Conservation (phyloP, 2,329 filamentous ascomycete genomes). For the Colletotrichum nymphaeae region DNA sequence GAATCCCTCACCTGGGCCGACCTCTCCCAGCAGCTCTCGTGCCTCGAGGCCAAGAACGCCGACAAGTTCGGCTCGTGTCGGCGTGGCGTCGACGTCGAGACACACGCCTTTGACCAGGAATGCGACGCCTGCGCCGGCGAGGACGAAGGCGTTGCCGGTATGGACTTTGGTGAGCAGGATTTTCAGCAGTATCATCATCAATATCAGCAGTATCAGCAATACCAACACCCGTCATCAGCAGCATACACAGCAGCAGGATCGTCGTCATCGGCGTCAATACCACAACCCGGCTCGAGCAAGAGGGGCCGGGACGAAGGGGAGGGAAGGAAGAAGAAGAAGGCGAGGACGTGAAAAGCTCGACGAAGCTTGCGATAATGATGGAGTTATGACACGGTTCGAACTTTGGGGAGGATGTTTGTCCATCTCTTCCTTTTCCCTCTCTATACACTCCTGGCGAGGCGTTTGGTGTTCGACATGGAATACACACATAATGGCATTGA, state of each 20-base stretch:
- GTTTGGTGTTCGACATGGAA: conserved; percentile 9
- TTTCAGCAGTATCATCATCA: conserved; percentile 8
- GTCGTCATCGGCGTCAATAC: background rate
- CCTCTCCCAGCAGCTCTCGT: conserved; percentile 58
- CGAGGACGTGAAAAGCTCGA: conserved; percentile 19
- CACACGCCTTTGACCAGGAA: conserved; percentile 60
- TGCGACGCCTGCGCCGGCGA: conserved; percentile 56
- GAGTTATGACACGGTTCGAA: background rate
- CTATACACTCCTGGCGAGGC: conserved; percentile 13
- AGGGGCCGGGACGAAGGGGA: conserved; percentile 16
- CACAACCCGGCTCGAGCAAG: conserved; percentile 1
- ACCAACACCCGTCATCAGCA: background rate
- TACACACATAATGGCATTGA: background rate
- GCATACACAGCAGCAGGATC: background rate
- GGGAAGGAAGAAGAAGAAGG: conserved; percentile 18
- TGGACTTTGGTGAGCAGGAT: conserved; percentile 45
- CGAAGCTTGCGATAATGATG: background rate
- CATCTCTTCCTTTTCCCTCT: background rate
- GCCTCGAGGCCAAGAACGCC: conserved; percentile 61
- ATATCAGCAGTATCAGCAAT: conserved; percentile 6
- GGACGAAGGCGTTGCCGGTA: conserved; percentile 55
- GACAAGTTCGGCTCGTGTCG: conserved; percentile 57
- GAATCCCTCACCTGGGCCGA: conserved; percentile 55
- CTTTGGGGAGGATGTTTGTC: background rate
- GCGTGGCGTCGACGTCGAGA: conserved; percentile 52